A percentile compares a stretch with the other conserved stretches of the same genome.
phyloP scores from a whole-genome alignment of 495 filamentous ascomycete species.

The Penicillium cataractarum region DNA sequence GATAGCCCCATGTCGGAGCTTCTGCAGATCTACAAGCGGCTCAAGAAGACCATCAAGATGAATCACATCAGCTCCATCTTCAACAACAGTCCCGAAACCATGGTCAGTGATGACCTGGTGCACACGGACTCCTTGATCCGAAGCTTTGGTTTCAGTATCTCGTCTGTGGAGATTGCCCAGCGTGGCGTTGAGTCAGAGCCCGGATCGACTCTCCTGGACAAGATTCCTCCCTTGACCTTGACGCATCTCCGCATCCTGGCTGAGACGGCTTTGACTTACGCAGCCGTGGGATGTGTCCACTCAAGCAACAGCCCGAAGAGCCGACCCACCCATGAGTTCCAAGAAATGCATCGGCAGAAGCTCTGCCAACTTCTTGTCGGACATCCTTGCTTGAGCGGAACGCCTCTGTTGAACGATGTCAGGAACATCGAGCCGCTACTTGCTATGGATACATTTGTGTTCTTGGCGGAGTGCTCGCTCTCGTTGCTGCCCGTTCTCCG shows the following conservation, averaged over 20 bases:
- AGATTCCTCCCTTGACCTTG: constrained; percentile 76
- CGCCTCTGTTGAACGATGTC: constrained; percentile 45
- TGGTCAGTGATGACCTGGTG: constrained; percentile 53
- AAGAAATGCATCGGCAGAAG: constrained; percentile 70
- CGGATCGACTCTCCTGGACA: constrained; percentile 78
- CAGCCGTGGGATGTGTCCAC: constrained; percentile 72
- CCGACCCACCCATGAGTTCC: constrained; percentile 65
- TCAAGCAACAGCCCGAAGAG: constrained; percentile 56
- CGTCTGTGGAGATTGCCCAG: constrained; percentile 88
- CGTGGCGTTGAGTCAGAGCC: constrained; percentile 79
- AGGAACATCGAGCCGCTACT: constrained; percentile 69
- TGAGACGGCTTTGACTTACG: constrained; percentile 85
- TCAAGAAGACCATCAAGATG: constrained; percentile 74
- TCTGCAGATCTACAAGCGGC: constrained; percentile 75
- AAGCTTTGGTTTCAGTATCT: constrained; percentile 84
- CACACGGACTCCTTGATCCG: constrained; percentile 70
- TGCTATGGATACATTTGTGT: constrained; percentile 78
- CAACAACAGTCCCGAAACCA: constrained; percentile 42
- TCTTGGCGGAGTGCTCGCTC: constrained; percentile 74
- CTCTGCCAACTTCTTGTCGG: constrained; percentile 75
- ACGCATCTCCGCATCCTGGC: constrained; percentile 89
- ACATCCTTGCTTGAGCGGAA: constrained; percentile 49
- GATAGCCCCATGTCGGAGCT: constrained; percentile 67
- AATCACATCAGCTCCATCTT: constrained; percentile 67
- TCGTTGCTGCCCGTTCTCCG: constrained; percentile 71